Evolutionary conservation across 495 filamentous ascomycete genomes (phyloP).

Genomic region (Aspergillus panamensis): DNA sequence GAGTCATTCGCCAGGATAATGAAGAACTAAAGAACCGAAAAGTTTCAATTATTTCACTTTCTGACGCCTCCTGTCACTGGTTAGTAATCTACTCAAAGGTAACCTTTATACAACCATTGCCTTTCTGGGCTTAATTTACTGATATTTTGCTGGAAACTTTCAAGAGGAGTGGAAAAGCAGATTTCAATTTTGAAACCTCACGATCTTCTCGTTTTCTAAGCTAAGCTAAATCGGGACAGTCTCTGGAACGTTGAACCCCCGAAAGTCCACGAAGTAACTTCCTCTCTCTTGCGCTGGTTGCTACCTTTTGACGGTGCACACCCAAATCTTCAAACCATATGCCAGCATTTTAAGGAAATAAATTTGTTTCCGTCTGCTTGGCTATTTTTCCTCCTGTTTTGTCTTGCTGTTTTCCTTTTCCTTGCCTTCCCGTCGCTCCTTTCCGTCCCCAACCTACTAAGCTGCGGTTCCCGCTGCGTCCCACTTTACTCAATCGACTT

Average conservation of each 20-base stretch:
- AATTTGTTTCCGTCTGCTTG: conserved; percentile 11
- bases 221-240: conserved; percentile 18
- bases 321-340: conserved; percentile 6
- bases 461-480: conserved; percentile 23
- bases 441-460: conserved; percentile 15
- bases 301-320: conserved; percentile 10
- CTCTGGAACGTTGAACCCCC: conserved; percentile 15
- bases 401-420: conserved; percentile 8
- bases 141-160: too few species aligned
- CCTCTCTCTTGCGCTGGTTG: conserved; percentile 5
- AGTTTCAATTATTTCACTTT: too few species aligned
- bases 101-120: too few species aligned
- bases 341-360: conserved; percentile 15
- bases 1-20: too few species aligned
- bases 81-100: too few species aligned
- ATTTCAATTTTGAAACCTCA: conserved; percentile 1
- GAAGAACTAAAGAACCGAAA: too few species aligned
- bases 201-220: not conserved
- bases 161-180: too few species aligned
- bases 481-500: conserved; percentile 18
- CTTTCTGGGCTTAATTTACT: too few species aligned
- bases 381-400: not conserved
- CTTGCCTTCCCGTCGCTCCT: conserved; percentile 22
- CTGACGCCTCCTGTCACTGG: too few species aligned
- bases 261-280: conserved; percentile 1